Evolutionary conservation across 2,329 filamentous ascomycete species (phyloP).

Genomic region (Cordyceps fumosorosea): DNA sequence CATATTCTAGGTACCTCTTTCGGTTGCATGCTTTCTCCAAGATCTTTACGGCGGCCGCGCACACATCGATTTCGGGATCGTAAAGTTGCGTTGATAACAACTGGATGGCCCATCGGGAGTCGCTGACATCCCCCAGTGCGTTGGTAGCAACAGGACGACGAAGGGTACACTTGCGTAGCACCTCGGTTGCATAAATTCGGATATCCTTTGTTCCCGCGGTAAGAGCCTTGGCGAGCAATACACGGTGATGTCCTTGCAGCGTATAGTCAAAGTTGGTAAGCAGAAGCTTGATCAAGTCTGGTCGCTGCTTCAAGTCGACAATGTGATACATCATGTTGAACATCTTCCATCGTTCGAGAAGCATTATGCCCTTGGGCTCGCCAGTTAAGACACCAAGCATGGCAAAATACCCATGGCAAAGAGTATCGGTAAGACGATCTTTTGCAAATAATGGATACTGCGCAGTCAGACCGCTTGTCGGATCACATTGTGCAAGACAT

Average conservation of each 20-base stretch:
- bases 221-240: slow-evolving; percentile 88
- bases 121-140: slow-evolving; percentile 39
- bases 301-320: slow-evolving; percentile 80
- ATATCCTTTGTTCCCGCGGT: slow-evolving; percentile 89
- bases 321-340: slow-evolving; percentile 99
- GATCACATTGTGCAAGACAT: slow-evolving; percentile 90
- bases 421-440: slow-evolving; percentile 75
- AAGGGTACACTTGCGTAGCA: slow-evolving; percentile 79
- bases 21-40: slow-evolving; percentile 95
- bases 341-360: slow-evolving; percentile 94
- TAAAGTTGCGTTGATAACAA: slow-evolving; percentile 97
- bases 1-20: slow-evolving; percentile 84
- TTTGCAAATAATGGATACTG: slow-evolving; percentile 83
- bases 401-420: slow-evolving; percentile 89
- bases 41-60: slow-evolving; percentile 92
- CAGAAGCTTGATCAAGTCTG: slow-evolving; percentile 83
- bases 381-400: slow-evolving; percentile 84
- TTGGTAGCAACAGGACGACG: slow-evolving; percentile 30
- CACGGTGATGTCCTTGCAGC: slow-evolving; percentile 78
- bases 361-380: slow-evolving; percentile 73
- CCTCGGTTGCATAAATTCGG: slow-evolving; percentile 80
- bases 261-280: slow-evolving; percentile 90
- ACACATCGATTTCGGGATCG: slow-evolving; percentile 94
- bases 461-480: slow-evolving; percentile 70
- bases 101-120: slow-evolving; percentile 93